These are phyloP conservation scores for Podaxis rugospora DNA, from an alignment of 768 basidiomycete species.

Conservation along the genomic window DNA sequence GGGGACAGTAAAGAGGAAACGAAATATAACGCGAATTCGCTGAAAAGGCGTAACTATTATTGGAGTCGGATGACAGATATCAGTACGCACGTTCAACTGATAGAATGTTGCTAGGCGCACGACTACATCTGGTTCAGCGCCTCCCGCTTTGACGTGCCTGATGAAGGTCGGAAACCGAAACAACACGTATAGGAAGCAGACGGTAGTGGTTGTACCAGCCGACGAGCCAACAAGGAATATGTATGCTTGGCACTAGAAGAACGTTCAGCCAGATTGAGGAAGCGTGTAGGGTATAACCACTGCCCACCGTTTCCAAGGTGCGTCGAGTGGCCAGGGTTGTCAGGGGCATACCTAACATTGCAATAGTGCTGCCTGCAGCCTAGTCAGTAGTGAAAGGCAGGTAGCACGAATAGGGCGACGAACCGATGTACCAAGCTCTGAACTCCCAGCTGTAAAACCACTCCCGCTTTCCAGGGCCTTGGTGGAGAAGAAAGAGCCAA, in stretches of 20 bases:
- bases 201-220: conserved; percentile 61
- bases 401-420: conserved; percentile 15
- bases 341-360: conserved; percentile 69
- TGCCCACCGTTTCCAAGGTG: conserved; percentile 52
- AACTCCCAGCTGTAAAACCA: conserved; percentile 86
- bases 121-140: conserved; percentile 72
- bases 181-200: conserved; percentile 70
- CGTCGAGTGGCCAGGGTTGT: conserved; percentile 57
- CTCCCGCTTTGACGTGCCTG: conserved; percentile 62
- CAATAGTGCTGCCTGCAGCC: conserved; percentile 52
- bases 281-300: not conserved
- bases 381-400: not conserved
- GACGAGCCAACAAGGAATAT: conserved; percentile 71
- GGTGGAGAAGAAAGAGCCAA: conserved; percentile 80
- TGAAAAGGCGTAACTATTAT: conserved; percentile 22
- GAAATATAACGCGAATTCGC: conserved; percentile 69
- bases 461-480: conserved; percentile 61
- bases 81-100: conserved; percentile 63
- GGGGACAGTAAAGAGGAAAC: conserved; percentile 70
- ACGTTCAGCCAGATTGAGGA: conserved; percentile 6
- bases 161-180: conserved; percentile 69
- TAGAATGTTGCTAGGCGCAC: conserved; percentile 72
- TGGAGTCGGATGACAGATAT: not conserved
- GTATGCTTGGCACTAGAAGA: conserved; percentile 60
- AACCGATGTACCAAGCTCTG: conserved; percentile 66